A percentile compares a stretch with the other conserved stretches of the same genome.
These are phyloP conservation scores for Camptophora hylomeconis DNA, from an alignment of 2,329 filamentous ascomycete genomes.

Conservation along the genomic window DNA sequence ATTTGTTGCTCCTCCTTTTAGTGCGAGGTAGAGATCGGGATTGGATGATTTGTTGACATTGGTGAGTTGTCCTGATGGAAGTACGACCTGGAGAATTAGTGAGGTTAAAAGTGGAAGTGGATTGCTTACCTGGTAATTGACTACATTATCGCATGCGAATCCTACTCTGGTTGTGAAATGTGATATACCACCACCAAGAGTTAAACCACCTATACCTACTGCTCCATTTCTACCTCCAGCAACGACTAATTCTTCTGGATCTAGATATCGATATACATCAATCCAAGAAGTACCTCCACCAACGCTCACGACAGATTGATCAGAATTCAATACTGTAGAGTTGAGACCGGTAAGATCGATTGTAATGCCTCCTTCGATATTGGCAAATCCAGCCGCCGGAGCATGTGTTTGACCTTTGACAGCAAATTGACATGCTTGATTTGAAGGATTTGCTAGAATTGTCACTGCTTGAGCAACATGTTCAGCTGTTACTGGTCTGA, in stretches of 20 bases:
- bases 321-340: constrained; percentile 17
- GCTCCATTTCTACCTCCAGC: constrained; percentile 22
- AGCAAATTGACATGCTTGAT: constrained; percentile 37
- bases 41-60: constrained; percentile 20
- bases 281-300: constrained; percentile 25
- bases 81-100: too few species aligned
- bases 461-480: constrained; percentile 23
- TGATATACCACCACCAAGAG: constrained; percentile 17
- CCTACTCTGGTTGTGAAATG: constrained; percentile 14
- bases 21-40: constrained; percentile 28
- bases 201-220: constrained; percentile 20
- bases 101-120: too few species aligned
- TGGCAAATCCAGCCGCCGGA: constrained; percentile 41
- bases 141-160: constrained; percentile 16
- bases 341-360: constrained; percentile 23
- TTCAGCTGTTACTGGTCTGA: constrained; percentile 19
- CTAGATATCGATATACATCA: constrained; percentile 22
- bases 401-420: constrained; percentile 46
- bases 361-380: constrained; percentile 30
- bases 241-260: constrained; percentile 21
- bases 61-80: constrained; percentile 19
- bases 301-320: constrained; percentile 20
- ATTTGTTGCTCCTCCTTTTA: constrained; percentile 29
- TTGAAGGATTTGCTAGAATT: too few species aligned
- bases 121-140: constrained; percentile 14